A percentile compares a stretch with the other conserved stretches of the same genome.
Conservation (phyloP, 176 grass and related monocot species). For the Oryza rufipogon region DNA sequence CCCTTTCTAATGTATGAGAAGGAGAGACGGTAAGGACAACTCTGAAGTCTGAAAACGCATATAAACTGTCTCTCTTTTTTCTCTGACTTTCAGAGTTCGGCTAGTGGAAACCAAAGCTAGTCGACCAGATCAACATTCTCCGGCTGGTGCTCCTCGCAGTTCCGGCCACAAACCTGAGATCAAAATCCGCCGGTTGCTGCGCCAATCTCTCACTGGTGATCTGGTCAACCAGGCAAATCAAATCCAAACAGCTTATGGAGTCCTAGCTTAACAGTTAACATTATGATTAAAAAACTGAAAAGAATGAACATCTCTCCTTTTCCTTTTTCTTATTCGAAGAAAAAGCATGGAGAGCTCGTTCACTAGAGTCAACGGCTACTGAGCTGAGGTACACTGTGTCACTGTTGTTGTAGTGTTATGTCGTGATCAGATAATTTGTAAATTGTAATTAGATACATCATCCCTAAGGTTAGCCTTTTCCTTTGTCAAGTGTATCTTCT, state of each 20-base stretch:
- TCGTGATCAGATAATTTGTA: conserved; percentile 40
- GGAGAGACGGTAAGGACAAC: background rate
- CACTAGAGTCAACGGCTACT: conserved; percentile 36
- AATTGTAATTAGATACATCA: conserved; percentile 38
- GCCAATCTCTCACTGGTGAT: conserved; percentile 6
- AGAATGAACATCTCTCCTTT: conserved; percentile 5
- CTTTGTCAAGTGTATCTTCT: conserved; percentile 41
- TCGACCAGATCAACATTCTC: conserved; percentile 34
- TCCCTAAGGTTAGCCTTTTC: conserved; percentile 42
- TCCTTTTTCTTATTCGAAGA: too few species aligned
- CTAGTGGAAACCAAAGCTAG: conserved; percentile 10
- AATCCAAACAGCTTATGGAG: conserved; percentile 16
- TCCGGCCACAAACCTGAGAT: conserved; percentile 10
- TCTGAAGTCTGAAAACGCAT: background rate
- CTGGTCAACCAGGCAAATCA: conserved; percentile 33
- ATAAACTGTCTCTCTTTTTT: background rate
- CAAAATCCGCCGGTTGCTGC: conserved; percentile 12
- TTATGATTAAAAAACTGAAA: conserved; percentile 16
- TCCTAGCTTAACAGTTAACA: conserved; percentile 19
- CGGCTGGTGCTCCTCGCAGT: background rate
- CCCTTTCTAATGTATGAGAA: background rate
- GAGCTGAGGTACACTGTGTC: conserved; percentile 28
- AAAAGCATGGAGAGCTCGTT: background rate
- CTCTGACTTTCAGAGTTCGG: conserved; percentile 14
- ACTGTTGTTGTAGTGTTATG: background rate